Conservation (phyloP, 257 asterid genomes). For the Eucommia ulmoides region DNA sequence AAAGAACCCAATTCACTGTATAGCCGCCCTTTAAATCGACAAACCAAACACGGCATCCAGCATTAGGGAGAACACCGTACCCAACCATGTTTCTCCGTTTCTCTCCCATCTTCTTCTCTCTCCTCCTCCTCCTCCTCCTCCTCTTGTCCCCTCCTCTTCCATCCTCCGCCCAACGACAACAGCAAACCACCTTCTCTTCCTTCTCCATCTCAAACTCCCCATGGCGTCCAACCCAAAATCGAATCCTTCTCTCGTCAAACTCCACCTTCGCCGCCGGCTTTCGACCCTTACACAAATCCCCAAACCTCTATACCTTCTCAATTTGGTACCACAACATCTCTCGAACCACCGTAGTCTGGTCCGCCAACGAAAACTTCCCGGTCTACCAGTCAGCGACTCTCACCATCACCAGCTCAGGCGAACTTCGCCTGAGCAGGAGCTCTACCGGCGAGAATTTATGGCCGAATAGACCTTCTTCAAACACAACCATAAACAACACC, state of each 20-base stretch:
- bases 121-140: not conserved
- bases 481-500: constrained; percentile 13
- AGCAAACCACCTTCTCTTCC: constrained; percentile 15
- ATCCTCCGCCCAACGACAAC: constrained; percentile 14
- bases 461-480: constrained; percentile 25
- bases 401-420: constrained; percentile 36
- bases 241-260: constrained; percentile 41
- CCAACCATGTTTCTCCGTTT: too few species aligned
- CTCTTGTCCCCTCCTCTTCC: constrained; percentile 4
- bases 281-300: constrained; percentile 14
- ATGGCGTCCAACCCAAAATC: constrained; percentile 58
- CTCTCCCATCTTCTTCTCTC: not conserved
- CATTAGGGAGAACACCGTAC: too few species aligned
- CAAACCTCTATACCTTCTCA: constrained; percentile 42
- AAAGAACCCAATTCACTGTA: too few species aligned
- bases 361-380: constrained; percentile 29
- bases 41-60: too few species aligned
- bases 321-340: constrained; percentile 43
- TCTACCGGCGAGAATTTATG: constrained; percentile 33
- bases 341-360: constrained; percentile 38
- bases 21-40: too few species aligned
- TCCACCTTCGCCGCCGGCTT: constrained; percentile 46
- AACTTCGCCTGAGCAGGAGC: constrained; percentile 28
- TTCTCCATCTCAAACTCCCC: constrained; percentile 33
- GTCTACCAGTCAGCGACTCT: constrained; percentile 38